Base-by-base conservation (phyloP, 805 yeast genomes). In the Kodamaea neixiangensis region DNA sequence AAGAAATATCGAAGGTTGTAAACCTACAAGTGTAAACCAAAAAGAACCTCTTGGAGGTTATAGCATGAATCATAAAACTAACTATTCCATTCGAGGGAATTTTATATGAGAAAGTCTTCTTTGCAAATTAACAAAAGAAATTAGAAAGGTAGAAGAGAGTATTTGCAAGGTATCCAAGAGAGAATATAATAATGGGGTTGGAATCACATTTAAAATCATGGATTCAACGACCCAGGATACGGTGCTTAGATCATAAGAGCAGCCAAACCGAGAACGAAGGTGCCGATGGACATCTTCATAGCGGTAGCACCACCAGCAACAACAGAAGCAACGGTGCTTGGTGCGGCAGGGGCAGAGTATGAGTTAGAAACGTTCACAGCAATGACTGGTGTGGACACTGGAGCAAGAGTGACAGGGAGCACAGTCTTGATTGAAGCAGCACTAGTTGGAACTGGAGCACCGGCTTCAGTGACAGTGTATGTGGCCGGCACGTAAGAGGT, bases 401-500 rank as follows among this genome's bases (percentile, higher is more conserved):
- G 19, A 33, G 41, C 21, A 34, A 37, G 17, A 15, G 38, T 25
- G 11, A 13, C 29, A 25, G 31, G 31, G 10, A 3, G 3, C 7
- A 25, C 31, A 25, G 31, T 25, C 56, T 48, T 40, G 34, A 51
- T 60, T 47, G 55, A 61, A 50, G 51, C 59, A 25, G 31, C 31
- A 22, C 34, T 17, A 9, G 49, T 22, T 25, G 46, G 19, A 17
- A 31, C 50, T 37, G 46, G 31, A 11, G 42, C 39, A 37, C 21
- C 22, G n/a, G 21, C 44, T 43, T 49, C 54, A 20, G 67, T 58
- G 47, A 62, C 60, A 46, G 61, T 56, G 50, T 19, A 58, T 35
- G 55, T 25, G 21, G 63, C 43, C 57, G 71, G 70, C 56, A 69
- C 66, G 65, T 61, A 67, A 39, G 72, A 66, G 61, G 70, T 66